Percentiles rank a stretch among this genome's conserved stretches.
Conservation (phyloP, 108 stramenopile species). For the Conticribra guillardii region DNA sequence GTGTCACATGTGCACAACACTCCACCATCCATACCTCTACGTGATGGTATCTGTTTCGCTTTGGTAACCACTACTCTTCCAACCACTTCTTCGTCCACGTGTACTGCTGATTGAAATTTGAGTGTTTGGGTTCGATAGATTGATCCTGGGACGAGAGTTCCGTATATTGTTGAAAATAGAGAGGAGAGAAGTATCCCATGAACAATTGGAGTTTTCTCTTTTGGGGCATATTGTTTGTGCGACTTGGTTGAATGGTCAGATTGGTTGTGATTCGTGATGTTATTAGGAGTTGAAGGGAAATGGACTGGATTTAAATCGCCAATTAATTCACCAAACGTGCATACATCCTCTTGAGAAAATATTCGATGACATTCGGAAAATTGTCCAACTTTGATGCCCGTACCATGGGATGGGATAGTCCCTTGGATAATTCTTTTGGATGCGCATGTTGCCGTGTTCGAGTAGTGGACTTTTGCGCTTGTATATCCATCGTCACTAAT, state of each 20-base stretch:
- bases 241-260: neutral
- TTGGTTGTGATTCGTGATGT: neutral
- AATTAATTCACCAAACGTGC: constrained; percentile 57
- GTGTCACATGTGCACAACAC: constrained; percentile 71
- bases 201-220: constrained; percentile 48
- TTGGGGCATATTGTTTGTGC: constrained; percentile 10
- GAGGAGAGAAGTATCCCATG: constrained; percentile 82
- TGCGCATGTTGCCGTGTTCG: too few species aligned
- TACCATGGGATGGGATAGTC: constrained; percentile 68
- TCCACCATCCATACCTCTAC: constrained; percentile 40
- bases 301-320: constrained; percentile 82
- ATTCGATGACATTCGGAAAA: constrained; percentile 63
- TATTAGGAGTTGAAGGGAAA: constrained; percentile 12
- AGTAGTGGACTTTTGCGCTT: too few species aligned
- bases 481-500: too few species aligned
- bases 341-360: constrained; percentile 57
- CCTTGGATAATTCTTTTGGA: constrained; percentile 43
- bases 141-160: constrained; percentile 74
- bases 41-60: constrained; percentile 37
- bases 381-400: constrained; percentile 67
- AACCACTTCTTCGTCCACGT: constrained; percentile 52
- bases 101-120: constrained; percentile 61
- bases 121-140: constrained; percentile 75
- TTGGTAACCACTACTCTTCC: constrained; percentile 57
- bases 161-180: constrained; percentile 85